Evolutionary conservation across 2,329 filamentous ascomycete genomes (phyloP), one percentile per base, ranked within the genome.

Genomic region (Apiospora marii): DNA sequence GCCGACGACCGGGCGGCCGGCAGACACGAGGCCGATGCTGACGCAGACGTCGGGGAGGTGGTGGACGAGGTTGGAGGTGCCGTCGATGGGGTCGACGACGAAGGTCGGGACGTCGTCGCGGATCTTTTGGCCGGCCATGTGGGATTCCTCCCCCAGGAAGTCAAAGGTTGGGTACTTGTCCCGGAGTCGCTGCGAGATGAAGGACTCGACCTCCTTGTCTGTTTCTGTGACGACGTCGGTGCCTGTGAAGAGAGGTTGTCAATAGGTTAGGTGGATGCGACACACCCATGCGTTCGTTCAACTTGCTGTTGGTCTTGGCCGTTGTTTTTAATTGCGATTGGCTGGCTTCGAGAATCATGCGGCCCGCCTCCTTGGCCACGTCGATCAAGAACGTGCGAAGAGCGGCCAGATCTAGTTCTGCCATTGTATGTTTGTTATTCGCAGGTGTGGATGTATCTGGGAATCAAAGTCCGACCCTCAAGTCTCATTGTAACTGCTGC

Each of bases 361-460:
- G 51, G 51, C 51, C 51, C 13, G 51, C 51, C 51, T 58, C 53
- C 53, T 34, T 58, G 53, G 53, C 53, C 53, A 58, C 27, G 14
- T 58, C 24, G 7, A 58, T 34, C 6, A 27, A 0, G 6, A 12
- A 34, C 12, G 51, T 53, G 27, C 27, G 53, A 19, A 34, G 16
- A 4, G 3, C 16, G 2, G 53, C 27, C 16, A 58, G 53, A 14
- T 53, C 24, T 53, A 53, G 24, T 53, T 16, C 51, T 34, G 53
- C 27, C 27, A 58, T 58, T 19, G 27, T 34, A 16, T 10, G 7
- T 7, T 58, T 34, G 14, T 2, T 6, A 10, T 30, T 58, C 4
- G 5, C 10, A n/a, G n/a, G n/a, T n/a, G n/a, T n/a, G n/a, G n/a
- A n/a, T n/a, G n/a, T n/a, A n/a, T n/a, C n/a, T n/a, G n/a, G n/a